These are phyloP conservation scores for Gyromitra esculenta DNA, from an alignment of 2,329 filamentous ascomycete species.

Conservation along the genomic window DNA sequence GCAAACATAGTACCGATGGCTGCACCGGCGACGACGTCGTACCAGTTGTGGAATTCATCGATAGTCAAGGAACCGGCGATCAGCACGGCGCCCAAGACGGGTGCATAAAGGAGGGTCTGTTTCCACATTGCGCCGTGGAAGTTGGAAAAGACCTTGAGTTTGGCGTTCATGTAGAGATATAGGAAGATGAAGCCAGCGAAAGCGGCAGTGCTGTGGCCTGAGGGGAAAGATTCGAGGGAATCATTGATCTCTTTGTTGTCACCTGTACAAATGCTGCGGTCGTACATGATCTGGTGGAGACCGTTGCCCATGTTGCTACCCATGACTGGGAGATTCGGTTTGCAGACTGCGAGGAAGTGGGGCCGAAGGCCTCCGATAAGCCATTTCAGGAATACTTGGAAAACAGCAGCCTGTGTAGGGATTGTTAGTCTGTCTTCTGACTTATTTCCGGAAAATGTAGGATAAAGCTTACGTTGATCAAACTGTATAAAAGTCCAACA, in stretches of 20 bases:
- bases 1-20: conserved; percentile 73
- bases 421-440: not conserved
- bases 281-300: conserved; percentile 72
- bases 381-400: conserved; percentile 80
- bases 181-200: conserved; percentile 77
- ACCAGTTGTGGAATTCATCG: conserved; percentile 79
- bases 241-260: conserved; percentile 73
- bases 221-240: conserved; percentile 75
- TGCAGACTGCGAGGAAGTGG: conserved; percentile 73
- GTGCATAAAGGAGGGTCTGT: conserved; percentile 71
- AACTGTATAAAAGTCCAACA: conserved; percentile 74
- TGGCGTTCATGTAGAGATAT: conserved; percentile 78
- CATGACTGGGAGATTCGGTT: conserved; percentile 67
- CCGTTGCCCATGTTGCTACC: conserved; percentile 65
- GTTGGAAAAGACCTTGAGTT: conserved; percentile 78
- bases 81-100: conserved; percentile 73
- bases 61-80: conserved; percentile 77
- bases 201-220: conserved; percentile 77
- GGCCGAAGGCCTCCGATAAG: conserved; percentile 78
- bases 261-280: conserved; percentile 75
- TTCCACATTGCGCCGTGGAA: conserved; percentile 81
- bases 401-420: conserved; percentile 67
- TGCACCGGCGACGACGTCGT: conserved; percentile 74
- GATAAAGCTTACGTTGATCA: conserved; percentile 66
- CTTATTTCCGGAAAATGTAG: not conserved